Base-by-base conservation (phyloP, 176 grass and related monocot genomes). In the Lolium rigidum region DNA sequence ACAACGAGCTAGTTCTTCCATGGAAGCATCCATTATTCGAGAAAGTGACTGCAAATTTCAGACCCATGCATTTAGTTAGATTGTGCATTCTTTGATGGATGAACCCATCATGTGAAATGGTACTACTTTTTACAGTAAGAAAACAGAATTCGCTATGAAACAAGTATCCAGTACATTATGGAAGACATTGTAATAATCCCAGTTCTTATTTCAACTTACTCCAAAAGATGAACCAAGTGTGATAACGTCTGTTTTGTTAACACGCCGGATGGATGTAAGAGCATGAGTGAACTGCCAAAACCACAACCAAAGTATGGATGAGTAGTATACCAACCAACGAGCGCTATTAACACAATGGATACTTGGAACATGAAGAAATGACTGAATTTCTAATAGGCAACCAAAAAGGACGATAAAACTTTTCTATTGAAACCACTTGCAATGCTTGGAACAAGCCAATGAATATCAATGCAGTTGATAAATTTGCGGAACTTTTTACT, bases 161-260 rank as follows among this genome's bases (percentile, higher is more conserved):
- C 70, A 25, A 49, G 18, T 64, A 48, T 74, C 63, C 17, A 25
- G 21, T 24, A 49, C 18, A 28, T 70, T 69, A 60, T 69, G 9
- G 12, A 82, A 43, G 38, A 77, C 47, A 43, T 2, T 83, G 66
- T 58, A 90, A 21, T 13, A 63, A 58, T 76, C 28, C 9, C 16
- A 83, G 9, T 64, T 22, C 63, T 74, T 65, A 57, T 69, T 69
- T 38, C 85, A 92, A 54, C 97, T 90, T 85, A 98, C 97, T 82
- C 97, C 97, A 84, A 95, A 98, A 63, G 92, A 89, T 57, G 97
- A 95, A 87, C 97, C 97, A 76, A 98, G 93, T 60, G 97, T 98
- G 59, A 95, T 46, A 68, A 98, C 94, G 82, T 95, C 87, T 82
- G 92, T 98, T 89, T 92, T 95, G 73, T 96, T 98, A 79, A 98